Evolutionary conservation across 2,329 filamentous ascomycete genomes (phyloP), one percentile per base, ranked within the genome.

Genomic region (Diplodia scrobiculata): DNA sequence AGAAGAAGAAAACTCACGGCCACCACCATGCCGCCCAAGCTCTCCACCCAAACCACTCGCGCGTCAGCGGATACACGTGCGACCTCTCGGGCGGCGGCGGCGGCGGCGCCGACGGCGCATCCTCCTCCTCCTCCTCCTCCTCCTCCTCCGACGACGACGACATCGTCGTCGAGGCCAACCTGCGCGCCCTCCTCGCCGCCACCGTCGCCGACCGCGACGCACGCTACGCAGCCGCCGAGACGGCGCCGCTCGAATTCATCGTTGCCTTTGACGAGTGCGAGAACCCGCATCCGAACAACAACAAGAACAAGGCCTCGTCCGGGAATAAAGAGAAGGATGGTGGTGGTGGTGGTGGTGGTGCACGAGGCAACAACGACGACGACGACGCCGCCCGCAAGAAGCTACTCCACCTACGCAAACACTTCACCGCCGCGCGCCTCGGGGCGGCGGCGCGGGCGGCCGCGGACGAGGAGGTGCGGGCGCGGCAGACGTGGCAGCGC

Each of bases 161-260:
- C n/a, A n/a, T n/a, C 21, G 21, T 25, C 21, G 60, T 76, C 6
- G 75, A 78, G 48, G 21, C 29, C 10, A 75, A 74, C 36, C 48
- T 77, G 5, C 72, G 65, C 13, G 65, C 62, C 3, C 38, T 77
- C 2, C 69, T 77, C 14, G 71, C 75, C 6, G 73, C 72, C 38
- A 27, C 34, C 19, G 71, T 67, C 1, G 75, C 75, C 19, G 84
- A 86, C 68, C 81, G 83, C 48, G 84, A 86, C 70, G 80, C 79
- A 53, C 78, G 83, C 17, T 81, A 84, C 62, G 86, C 85, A 73
- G 82, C 80, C 69, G 82, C 84, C 0, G 83, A 86, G 68, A 77
- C 82, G 59, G 80, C 81, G 66, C 83, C 80, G 11, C 82, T 84
- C 63, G 80, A 81, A 53, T 79, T 84, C 21, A 82, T 83, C n/a